Conservation (phyloP, 2,329 filamentous ascomycete genomes). For the Cladosporium oxysporum region DNA sequence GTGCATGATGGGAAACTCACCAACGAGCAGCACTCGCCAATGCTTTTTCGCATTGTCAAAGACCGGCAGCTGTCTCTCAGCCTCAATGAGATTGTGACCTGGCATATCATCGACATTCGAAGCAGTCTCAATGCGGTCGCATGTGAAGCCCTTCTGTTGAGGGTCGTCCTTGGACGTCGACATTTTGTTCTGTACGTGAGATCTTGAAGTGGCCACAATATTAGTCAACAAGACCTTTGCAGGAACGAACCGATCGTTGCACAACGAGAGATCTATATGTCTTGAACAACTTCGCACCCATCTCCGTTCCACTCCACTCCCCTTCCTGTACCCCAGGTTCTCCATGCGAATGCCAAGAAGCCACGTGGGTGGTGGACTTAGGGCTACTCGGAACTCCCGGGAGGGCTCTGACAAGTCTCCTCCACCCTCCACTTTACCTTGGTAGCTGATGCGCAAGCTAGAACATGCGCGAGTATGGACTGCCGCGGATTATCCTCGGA, state of each 20-base stretch:
- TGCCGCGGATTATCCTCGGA: background rate
- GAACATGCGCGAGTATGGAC: background rate
- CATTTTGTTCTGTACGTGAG: background rate
- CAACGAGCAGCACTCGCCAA: background rate
- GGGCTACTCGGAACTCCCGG: background rate
- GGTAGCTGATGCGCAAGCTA: background rate
- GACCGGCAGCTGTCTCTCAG: background rate
- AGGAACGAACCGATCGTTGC: background rate
- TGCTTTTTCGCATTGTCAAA: background rate
- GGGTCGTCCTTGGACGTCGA: background rate
- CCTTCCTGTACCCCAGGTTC: background rate
- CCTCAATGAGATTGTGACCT: background rate
- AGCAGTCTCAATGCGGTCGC: constrained; percentile 1
- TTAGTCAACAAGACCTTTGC: background rate
- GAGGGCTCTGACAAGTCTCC: background rate
- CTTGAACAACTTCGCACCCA: background rate
- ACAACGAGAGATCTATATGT: background rate
- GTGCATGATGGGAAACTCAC: background rate
- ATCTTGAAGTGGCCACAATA: background rate
- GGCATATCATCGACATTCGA: background rate
- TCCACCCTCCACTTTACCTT: background rate
- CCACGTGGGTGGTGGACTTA: background rate
- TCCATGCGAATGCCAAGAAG: background rate
- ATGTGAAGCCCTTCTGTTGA: background rate
- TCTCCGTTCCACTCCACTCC: background rate